Conservation (phyloP, 2,329 filamentous ascomycete species). For the Plectosphaerella cucumerina region DNA sequence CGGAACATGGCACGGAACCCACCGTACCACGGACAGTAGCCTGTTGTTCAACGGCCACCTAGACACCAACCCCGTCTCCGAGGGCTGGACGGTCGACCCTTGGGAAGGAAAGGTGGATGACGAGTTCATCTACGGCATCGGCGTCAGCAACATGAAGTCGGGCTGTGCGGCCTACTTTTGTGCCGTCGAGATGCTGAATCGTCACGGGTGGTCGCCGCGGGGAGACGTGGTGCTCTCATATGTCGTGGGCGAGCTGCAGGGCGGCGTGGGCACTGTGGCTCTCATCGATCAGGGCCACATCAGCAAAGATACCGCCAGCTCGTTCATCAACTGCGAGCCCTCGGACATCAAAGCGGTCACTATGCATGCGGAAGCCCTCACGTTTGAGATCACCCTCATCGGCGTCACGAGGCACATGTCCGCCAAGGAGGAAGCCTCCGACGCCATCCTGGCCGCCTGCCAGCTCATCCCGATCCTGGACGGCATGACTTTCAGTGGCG, state of each 20-base stretch:
- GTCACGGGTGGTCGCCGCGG: constrained; percentile 15
- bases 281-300: constrained; percentile 17
- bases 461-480: constrained; percentile 16
- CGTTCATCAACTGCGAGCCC: constrained; percentile 22
- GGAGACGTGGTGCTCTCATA: constrained; percentile 18
- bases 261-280: constrained; percentile 19
- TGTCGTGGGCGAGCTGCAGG: constrained; percentile 22
- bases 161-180: constrained; percentile 23
- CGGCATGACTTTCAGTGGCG: constrained; percentile 15
- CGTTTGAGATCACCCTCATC: constrained; percentile 16
- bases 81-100: constrained; percentile 23
- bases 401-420: constrained; percentile 21
- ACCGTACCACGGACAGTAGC: constrained; percentile 4
- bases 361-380: constrained; percentile 20
- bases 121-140: constrained; percentile 22
- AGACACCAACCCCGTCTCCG: constrained; percentile 22
- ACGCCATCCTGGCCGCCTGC: constrained; percentile 20
- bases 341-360: constrained; percentile 20
- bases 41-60: constrained; percentile 23
- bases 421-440: constrained; percentile 18
- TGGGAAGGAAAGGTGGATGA: constrained; percentile 23
- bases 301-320: constrained; percentile 10
- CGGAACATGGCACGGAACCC: constrained; percentile 14
- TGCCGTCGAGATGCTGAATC: constrained; percentile 16
- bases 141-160: constrained; percentile 23